Evolutionary conservation across 345 rosid species (phyloP), one percentile per base, ranked within the genome.

Genomic region (Anastatica hierochuntica): DNA sequence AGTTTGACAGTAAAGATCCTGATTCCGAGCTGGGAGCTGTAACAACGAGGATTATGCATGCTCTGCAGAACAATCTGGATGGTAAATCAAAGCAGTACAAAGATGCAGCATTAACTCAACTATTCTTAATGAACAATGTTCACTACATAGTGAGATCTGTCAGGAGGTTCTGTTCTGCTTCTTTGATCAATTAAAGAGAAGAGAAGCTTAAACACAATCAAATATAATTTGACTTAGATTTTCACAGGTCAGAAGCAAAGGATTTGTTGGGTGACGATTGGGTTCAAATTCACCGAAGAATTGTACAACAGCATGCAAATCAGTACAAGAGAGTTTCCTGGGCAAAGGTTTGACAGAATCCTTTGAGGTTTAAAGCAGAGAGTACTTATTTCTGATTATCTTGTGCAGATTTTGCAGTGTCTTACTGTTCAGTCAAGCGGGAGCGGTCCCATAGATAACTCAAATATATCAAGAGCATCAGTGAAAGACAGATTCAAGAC

Each of bases 141-240:
- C 97, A 94, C 72, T 88, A 94, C 64, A 88, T 94, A 35, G 99
- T 94, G 66, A 78, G 97, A 94, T 94, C 97, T 10, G 95, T 92
- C 7, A 43, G 95, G 48, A 90, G 95, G 98, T 87, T 52, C 30
- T 77, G 73, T 53, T 21, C 57, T 43, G 41, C 1, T 42, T 59
- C 56, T 39, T 8, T 2, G 14, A 2, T 43, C 17, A 10, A 37
- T 49, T 12, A 23, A 10, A 15, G 8, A 39, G 5, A 20, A 13
- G 37, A 26, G 20, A 37, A 63, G 30, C 34, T 15, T 20, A 34
- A 29, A 38, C 27, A 33, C 8, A 59, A 15, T 7, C 21, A n/a
- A n/a, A n/a, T 48, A 9, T 14, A 51, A 4, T 14, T 38, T 17
- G 40, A 30, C 33, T 4, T 30, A 64, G 38, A 39, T 66, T 54